Percentiles rank a stretch among this genome's conserved stretches.
Evolutionary conservation across 805 yeast species (phyloP).

Genomic region (Wickerhamiella azymoides): DNA sequence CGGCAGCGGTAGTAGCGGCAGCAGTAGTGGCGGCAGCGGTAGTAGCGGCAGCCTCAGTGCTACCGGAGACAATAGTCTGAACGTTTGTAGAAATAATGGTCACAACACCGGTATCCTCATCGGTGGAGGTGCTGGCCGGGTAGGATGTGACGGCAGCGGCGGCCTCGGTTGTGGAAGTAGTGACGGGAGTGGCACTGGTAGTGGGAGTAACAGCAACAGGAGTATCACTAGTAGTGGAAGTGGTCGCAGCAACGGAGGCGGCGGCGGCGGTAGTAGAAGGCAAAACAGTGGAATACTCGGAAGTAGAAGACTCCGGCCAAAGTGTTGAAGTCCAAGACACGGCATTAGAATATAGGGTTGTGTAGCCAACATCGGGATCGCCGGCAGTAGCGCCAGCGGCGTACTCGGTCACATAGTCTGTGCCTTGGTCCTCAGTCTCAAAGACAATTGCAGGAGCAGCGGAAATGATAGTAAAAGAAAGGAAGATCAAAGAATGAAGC

Average conservation of each 20-base stretch:
- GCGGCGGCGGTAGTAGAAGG: constrained; percentile 13
- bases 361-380: constrained; percentile 6
- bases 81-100: constrained; percentile 16
- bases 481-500: background rate
- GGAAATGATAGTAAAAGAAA: constrained; percentile 7
- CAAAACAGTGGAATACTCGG: constrained; percentile 10
- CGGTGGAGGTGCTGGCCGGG: constrained; percentile 10
- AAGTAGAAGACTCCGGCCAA: constrained; percentile 15
- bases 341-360: constrained; percentile 9
- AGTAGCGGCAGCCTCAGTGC: constrained; percentile 22
- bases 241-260: constrained; percentile 13
- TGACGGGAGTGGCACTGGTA: constrained; percentile 14
- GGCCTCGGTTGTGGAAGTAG: constrained; percentile 16
- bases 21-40: constrained; percentile 20
- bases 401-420: constrained; percentile 16
- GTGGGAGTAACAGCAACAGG: constrained; percentile 11
- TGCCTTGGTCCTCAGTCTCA: constrained; percentile 14
- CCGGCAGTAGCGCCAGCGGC: constrained; percentile 10
- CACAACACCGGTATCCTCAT: constrained; percentile 11
- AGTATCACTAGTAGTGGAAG: constrained; percentile 12
- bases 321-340: constrained; percentile 11
- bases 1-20: constrained; percentile 20
- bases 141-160: constrained; percentile 27
- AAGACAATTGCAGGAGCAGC: constrained; percentile 14
- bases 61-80: constrained; percentile 19